phyloP scores from a whole-genome alignment of 495 filamentous ascomycete species.

The Daldinia caldariorum region DNA sequence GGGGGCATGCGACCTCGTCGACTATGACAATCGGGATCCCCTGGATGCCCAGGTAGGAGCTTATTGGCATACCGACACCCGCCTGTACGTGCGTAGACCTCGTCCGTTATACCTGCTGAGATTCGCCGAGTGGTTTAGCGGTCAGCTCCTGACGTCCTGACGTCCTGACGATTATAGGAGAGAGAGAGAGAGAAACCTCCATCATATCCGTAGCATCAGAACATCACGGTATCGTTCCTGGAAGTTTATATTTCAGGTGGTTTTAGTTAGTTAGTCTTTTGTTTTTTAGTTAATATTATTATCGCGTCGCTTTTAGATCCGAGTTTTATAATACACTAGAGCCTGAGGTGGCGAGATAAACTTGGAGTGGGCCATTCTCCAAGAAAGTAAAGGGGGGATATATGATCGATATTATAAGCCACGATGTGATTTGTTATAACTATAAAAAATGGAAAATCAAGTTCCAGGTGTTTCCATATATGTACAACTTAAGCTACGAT shows the following conservation, averaged over 20 bases:
- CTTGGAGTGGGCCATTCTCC: background rate
- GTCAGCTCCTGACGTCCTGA: background rate
- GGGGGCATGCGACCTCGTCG: slow-evolving; percentile 18
- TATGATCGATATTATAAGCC: background rate
- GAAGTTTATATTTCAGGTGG: background rate
- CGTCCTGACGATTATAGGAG: background rate
- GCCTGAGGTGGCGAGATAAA: too few relatives aligned
- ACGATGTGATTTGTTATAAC: background rate
- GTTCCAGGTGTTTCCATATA: background rate
- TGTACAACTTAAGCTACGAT: background rate
- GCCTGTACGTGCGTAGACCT: slow-evolving; percentile 19
- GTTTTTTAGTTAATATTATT: slow-evolving; percentile 3
- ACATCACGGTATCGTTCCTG: background rate
- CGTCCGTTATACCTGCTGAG: background rate
- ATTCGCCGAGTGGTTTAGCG: background rate
- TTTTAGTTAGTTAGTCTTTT: slow-evolving; percentile 5
- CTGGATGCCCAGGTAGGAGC: background rate
- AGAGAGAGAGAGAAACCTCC: too few relatives aligned
- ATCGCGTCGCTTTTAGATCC: background rate
- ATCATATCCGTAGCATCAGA: background rate
- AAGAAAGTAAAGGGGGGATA: too few relatives aligned
- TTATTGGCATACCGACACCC: slow-evolving; percentile 20
- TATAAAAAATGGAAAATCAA: background rate
- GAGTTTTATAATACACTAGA: background rate
- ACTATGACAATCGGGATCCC: slow-evolving; percentile 7